These are phyloP conservation scores for Cytidiella melzeri DNA, from an alignment of 768 basidiomycete genomes.

Conservation along the genomic window DNA sequence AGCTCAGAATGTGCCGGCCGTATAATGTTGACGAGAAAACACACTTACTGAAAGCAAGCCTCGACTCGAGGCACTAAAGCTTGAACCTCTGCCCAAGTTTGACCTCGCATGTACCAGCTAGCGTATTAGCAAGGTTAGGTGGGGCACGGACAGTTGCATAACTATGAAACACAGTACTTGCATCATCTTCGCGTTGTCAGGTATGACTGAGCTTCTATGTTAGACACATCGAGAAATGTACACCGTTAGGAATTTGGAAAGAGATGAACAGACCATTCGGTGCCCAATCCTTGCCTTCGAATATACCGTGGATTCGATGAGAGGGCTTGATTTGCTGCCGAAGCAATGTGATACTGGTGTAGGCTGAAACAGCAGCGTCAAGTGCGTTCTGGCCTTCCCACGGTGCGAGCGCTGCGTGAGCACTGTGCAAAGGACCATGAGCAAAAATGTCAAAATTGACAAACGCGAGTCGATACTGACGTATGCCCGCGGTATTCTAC, in stretches of 20 bases:
- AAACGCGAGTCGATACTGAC: slow-evolving; percentile 32
- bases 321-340: slow-evolving; percentile 79
- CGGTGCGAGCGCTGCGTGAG: slow-evolving; percentile 73
- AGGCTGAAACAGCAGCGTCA: slow-evolving; percentile 84
- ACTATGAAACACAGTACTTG: too few species aligned
- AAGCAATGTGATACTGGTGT: slow-evolving; percentile 71
- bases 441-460: background rate
- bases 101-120: slow-evolving; percentile 72
- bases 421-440: slow-evolving; percentile 32
- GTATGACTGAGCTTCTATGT: slow-evolving; percentile 53
- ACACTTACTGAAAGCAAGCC: slow-evolving; percentile 64
- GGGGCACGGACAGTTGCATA: too few species aligned
- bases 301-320: slow-evolving; percentile 74
- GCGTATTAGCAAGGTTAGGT: too few species aligned
- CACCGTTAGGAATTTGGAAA: slow-evolving; percentile 4
- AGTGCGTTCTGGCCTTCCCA: slow-evolving; percentile 84
- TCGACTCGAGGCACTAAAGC: slow-evolving; percentile 52
- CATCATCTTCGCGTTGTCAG: slow-evolving; percentile 73
- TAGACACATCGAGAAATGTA: too few species aligned
- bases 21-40: background rate
- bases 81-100: slow-evolving; percentile 54
- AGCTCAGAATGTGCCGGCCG: background rate
- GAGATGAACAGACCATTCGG: slow-evolving; percentile 48
- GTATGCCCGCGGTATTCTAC: slow-evolving; percentile 73
- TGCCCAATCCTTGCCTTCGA: slow-evolving; percentile 71